phyloP scores from a whole-genome alignment of 2,329 filamentous ascomycete species.

The Biscogniauxia mediterranea region DNA sequence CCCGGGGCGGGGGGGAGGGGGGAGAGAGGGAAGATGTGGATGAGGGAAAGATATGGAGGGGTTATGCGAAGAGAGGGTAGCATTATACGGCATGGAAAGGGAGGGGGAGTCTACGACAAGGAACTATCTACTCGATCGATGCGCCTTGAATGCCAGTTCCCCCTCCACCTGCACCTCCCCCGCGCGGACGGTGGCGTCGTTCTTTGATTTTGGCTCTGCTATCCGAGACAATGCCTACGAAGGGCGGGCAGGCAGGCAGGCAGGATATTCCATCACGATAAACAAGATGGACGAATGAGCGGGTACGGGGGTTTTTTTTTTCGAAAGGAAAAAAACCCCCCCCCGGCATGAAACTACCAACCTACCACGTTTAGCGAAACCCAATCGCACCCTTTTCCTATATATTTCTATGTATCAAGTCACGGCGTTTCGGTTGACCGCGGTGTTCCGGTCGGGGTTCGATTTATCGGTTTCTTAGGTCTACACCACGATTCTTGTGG shows the following conservation, averaged over 20 bases:
- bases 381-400: background rate
- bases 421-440: background rate
- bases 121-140: background rate
- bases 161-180: too few species aligned
- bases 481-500: background rate
- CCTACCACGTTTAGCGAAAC: background rate
- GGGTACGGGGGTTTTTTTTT: too few species aligned
- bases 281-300: background rate
- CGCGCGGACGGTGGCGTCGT: too few species aligned
- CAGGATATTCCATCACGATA: background rate
- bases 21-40: background rate
- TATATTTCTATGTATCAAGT: background rate
- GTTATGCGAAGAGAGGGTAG: background rate
- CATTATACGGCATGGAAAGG: too few species aligned
- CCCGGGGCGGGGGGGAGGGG: background rate
- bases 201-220: too few species aligned
- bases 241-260: too few species aligned
- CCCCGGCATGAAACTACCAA: background rate
- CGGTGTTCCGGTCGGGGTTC: background rate
- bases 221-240: too few species aligned
- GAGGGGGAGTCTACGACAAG: too few species aligned
- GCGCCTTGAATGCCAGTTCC: background rate
- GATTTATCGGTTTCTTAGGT: background rate
- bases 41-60: too few species aligned
- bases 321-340: background rate